Conservation (phyloP, 1,284 basidiomycete species). For the Cryptococcus sp. region DNA sequence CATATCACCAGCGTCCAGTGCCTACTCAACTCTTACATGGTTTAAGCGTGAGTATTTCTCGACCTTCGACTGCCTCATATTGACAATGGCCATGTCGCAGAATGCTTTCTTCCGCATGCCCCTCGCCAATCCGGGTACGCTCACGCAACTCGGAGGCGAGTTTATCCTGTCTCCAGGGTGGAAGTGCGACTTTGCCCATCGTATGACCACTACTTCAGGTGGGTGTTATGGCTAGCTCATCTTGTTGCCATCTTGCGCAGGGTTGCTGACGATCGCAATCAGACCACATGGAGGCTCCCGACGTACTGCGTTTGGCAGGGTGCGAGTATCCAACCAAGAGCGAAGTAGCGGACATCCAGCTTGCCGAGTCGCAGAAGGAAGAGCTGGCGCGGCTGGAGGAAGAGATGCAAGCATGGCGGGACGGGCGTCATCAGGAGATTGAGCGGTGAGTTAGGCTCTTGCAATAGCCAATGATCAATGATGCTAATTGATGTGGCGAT, state of each 20-base stretch:
- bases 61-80: not conserved
- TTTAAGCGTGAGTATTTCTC: slow-evolving; percentile 29
- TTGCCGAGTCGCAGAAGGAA: slow-evolving; percentile 29
- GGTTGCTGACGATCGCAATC: not conserved
- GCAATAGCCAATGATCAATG: not conserved
- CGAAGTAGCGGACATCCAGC: slow-evolving; percentile 23
- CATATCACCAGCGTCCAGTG: slow-evolving; percentile 43
- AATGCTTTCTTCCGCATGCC: slow-evolving; percentile 47
- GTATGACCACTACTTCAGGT: slow-evolving; percentile 51
- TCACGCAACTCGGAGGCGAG: slow-evolving; percentile 52
- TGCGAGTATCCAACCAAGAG: slow-evolving; percentile 28
- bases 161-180: slow-evolving; percentile 44
- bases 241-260: no score
- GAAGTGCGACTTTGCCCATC: slow-evolving; percentile 51
- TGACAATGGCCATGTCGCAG: slow-evolving; percentile 17
- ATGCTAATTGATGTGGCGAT: not conserved
- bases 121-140: slow-evolving; percentile 41
- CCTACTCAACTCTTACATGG: slow-evolving; percentile 41
- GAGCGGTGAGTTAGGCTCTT: slow-evolving; percentile 32
- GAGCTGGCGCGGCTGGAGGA: slow-evolving; percentile 34
- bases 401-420: slow-evolving; percentile 41
- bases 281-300: slow-evolving; percentile 54
- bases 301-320: slow-evolving; percentile 40
- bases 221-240: slow-evolving; percentile 10
- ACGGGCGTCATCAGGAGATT: slow-evolving; percentile 30